Evolutionary conservation across 2,329 filamentous ascomycete species (phyloP).

Genomic region (Atkinsonella hypoxylon): DNA sequence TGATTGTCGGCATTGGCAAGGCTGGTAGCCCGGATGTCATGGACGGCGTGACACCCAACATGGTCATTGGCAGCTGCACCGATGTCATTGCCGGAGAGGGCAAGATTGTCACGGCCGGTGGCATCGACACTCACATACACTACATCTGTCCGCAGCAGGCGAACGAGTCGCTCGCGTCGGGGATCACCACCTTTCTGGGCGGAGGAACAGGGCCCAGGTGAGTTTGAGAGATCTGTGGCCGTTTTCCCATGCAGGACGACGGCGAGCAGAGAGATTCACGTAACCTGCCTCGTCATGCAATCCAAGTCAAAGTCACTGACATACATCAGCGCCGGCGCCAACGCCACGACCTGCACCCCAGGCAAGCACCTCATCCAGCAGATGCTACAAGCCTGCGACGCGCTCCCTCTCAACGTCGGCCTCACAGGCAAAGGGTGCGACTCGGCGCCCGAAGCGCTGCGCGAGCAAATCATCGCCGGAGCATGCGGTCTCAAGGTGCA

Average conservation of each 20-base stretch:
- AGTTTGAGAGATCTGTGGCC: constrained; percentile 14
- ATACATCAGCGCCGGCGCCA: constrained; percentile 59
- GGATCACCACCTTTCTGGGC: constrained; percentile 82
- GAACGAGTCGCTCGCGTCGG: constrained; percentile 69
- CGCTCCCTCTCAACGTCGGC: constrained; percentile 73
- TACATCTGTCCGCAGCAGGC: constrained; percentile 92
- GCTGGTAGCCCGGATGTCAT: constrained; percentile 96
- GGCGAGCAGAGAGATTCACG: too few relatives aligned
- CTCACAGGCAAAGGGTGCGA: constrained; percentile 95
- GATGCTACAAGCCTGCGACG: constrained; percentile 82
- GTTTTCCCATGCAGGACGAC: too few relatives aligned
- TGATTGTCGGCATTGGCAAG: constrained; percentile 84
- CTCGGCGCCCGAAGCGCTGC: constrained; percentile 53
- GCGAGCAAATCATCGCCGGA: constrained; percentile 71
- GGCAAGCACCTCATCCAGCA: constrained; percentile 70
- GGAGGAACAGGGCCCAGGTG: constrained; percentile 85
- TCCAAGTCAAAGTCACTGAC: too few relatives aligned
- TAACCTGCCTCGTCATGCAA: neutral
- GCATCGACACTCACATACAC: constrained; percentile 83
- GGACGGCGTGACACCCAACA: constrained; percentile 66
- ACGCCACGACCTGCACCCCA: constrained; percentile 87
- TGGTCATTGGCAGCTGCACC: constrained; percentile 79
- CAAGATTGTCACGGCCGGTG: constrained; percentile 83
- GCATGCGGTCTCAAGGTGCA: constrained; percentile 88
- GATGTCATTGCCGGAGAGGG: constrained; percentile 87